Evolutionary conservation across 1,139 yeast species (phyloP).

Genomic region (Hansenula lynferdii): DNA sequence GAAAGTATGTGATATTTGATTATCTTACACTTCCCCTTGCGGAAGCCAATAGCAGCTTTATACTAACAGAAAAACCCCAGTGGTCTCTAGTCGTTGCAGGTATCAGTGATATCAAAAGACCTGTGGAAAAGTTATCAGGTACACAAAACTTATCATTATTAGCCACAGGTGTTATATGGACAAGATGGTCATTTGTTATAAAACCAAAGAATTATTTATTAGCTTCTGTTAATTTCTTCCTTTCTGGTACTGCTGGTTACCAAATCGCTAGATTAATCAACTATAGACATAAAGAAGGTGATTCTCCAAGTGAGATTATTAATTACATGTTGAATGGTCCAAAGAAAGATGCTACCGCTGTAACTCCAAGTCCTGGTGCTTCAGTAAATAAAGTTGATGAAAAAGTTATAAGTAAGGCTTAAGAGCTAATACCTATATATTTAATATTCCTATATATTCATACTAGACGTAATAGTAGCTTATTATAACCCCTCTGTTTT

Average conservation of each 20-base stretch:
- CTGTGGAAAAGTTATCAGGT: slow-evolving; percentile 87
- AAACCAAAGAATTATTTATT: slow-evolving; percentile 81
- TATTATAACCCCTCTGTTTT: slow-evolving; percentile 5
- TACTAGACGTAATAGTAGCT: not conserved
- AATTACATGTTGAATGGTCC: slow-evolving; percentile 54
- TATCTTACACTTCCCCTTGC: not conserved
- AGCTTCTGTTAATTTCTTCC: slow-evolving; percentile 92
- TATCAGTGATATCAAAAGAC: slow-evolving; percentile 77
- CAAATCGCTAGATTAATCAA: slow-evolving; percentile 69
- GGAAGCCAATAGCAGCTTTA: too few relatives aligned
- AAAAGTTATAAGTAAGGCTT: slow-evolving; percentile 3
- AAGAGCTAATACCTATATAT: not conserved
- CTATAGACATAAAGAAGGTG: slow-evolving; percentile 53
- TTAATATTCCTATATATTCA: not conserved
- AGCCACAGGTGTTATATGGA: slow-evolving; percentile 95
- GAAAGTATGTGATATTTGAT: too few relatives aligned
- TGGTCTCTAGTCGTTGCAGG: slow-evolving; percentile 96
- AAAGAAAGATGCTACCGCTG: slow-evolving; percentile 1
- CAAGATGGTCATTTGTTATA: slow-evolving; percentile 96
- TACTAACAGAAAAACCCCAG: slow-evolving; percentile 29
- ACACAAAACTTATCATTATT: slow-evolving; percentile 82
- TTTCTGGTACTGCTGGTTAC: slow-evolving; percentile 85
- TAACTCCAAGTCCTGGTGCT: too few relatives aligned
- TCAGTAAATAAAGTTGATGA: not conserved
- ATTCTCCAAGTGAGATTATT: slow-evolving; percentile 46